Conservation (phyloP, 805 yeast species). For the Kodamaea kaohsiungensis region DNA sequence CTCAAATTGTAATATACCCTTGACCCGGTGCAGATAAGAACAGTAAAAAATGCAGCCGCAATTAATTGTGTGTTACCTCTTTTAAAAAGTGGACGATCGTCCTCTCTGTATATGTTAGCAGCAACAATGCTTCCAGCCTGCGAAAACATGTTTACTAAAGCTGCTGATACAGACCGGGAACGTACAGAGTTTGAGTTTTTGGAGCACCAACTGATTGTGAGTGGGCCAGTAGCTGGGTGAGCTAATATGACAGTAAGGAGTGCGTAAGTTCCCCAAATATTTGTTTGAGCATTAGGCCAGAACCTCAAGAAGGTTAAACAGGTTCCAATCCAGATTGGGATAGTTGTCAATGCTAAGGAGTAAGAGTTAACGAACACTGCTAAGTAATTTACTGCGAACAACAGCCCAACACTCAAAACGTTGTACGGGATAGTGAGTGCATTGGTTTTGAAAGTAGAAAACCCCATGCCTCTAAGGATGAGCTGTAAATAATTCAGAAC, state of each 20-base stretch:
- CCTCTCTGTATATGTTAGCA: slow-evolving; percentile 55
- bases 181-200: slow-evolving; percentile 62
- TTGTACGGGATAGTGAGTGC: slow-evolving; percentile 53
- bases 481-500: slow-evolving; percentile 13
- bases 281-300: slow-evolving; percentile 42
- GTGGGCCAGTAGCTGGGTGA: slow-evolving; percentile 53
- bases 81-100: slow-evolving; percentile 61
- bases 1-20: slow-evolving; percentile 42
- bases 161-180: slow-evolving; percentile 64
- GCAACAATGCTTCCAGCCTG: slow-evolving; percentile 59
- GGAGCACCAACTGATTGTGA: slow-evolving; percentile 62
- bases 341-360: slow-evolving; percentile 19
- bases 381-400: slow-evolving; percentile 21
- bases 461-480: slow-evolving; percentile 39
- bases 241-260: slow-evolving; percentile 40
- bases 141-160: slow-evolving; percentile 63
- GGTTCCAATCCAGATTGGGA: slow-evolving; percentile 26
- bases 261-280: slow-evolving; percentile 45
- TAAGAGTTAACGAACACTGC: slow-evolving; percentile 25
- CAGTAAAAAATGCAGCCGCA: slow-evolving; percentile 32
- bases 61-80: slow-evolving; percentile 53
- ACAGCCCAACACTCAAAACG: slow-evolving; percentile 24
- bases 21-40: slow-evolving; percentile 27
- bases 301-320: slow-evolving; percentile 38
- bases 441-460: slow-evolving; percentile 52